Conservation (phyloP, 2,329 filamentous ascomycete genomes). For the Calonectria honghensis region DNA sequence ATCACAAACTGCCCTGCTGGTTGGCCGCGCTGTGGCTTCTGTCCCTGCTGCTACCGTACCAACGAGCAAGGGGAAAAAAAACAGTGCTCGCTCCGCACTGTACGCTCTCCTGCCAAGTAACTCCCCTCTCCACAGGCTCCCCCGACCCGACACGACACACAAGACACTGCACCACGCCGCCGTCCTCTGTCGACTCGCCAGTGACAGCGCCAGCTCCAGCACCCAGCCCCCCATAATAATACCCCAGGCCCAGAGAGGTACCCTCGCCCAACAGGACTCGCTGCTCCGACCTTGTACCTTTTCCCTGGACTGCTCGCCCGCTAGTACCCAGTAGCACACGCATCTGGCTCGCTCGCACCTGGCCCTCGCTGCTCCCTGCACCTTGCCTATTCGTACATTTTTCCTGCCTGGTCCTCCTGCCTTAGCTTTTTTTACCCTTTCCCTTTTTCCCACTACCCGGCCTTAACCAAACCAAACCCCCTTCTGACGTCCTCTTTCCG, state of each 20-base stretch:
- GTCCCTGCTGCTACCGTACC: conserved; percentile 32
- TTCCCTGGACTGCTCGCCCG: conserved; percentile 5
- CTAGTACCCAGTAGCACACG: conserved; percentile 9
- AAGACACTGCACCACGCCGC: conserved; percentile 36
- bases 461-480: conserved; percentile 53
- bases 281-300: conserved; percentile 44
- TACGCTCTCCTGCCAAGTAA: conserved; percentile 32
- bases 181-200: conserved; percentile 21
- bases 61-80: conserved; percentile 35
- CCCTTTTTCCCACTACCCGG: conserved; percentile 44
- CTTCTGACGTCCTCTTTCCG: conserved; percentile 54
- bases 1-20: conserved; percentile 9
- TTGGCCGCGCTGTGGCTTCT: conserved; percentile 14
- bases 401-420: conserved; percentile 48
- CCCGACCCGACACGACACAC: conserved; percentile 30
- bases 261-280: conserved; percentile 30
- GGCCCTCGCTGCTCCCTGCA: conserved; percentile 34
- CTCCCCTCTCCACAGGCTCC: conserved; percentile 2
- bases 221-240: conserved; percentile 40
- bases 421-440: conserved; percentile 47
- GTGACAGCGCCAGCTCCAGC: conserved; percentile 32
- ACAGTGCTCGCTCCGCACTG: conserved; percentile 45
- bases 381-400: conserved; percentile 32
- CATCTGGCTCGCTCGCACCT: conserved; percentile 12
- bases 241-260: conserved; percentile 48